Percentiles rank a stretch among this genome's conserved stretches.
These are phyloP conservation scores for Beauveria varroae DNA, from an alignment of 2,329 filamentous ascomycete genomes.

Conservation along the genomic window DNA sequence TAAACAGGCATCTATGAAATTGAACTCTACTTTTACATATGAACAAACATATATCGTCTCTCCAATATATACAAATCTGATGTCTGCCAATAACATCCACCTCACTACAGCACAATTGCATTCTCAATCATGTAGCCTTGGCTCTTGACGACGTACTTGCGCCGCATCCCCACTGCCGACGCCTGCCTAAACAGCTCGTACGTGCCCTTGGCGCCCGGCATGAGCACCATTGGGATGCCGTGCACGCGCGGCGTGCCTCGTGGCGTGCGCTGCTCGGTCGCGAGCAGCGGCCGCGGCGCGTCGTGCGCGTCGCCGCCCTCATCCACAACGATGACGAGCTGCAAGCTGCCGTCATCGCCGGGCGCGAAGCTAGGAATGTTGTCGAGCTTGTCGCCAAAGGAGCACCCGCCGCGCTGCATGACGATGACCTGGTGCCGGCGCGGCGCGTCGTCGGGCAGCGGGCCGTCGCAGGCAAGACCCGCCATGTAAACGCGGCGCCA, in stretches of 20 bases:
- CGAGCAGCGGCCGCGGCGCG: constrained; percentile 59
- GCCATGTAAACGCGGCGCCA: constrained; percentile 69
- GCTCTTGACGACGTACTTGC: constrained; percentile 73
- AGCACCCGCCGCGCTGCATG: constrained; percentile 74
- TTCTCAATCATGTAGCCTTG: constrained; percentile 75
- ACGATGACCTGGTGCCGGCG: constrained; percentile 69
- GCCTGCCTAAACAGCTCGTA: constrained; percentile 57
- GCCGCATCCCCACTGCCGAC: constrained; percentile 64
- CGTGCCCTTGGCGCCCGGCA: constrained; percentile 56
- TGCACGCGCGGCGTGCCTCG: constrained; percentile 61
- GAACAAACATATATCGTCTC: not conserved
- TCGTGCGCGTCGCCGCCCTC: constrained; percentile 32
- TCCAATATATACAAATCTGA: not conserved
- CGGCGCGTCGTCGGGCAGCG: constrained; percentile 42
- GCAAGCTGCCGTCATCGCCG: constrained; percentile 36
- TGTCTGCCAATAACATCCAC: too few relatives aligned
- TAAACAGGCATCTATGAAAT: too few relatives aligned
- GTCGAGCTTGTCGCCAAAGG: constrained; percentile 72
- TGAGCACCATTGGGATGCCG: constrained; percentile 76
- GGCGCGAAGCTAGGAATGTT: constrained; percentile 71
- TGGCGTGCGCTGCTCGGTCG: constrained; percentile 64
- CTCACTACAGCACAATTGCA: constrained; percentile 50
- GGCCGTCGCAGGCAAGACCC: constrained; percentile 57
- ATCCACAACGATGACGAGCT: constrained; percentile 71
- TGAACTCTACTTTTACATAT: too few relatives aligned